A percentile compares a stretch with the other conserved stretches of the same genome.
These are phyloP conservation scores for Scolecobasidium constrictum DNA, from an alignment of 2,329 filamentous ascomycete species.

Conservation along the genomic window DNA sequence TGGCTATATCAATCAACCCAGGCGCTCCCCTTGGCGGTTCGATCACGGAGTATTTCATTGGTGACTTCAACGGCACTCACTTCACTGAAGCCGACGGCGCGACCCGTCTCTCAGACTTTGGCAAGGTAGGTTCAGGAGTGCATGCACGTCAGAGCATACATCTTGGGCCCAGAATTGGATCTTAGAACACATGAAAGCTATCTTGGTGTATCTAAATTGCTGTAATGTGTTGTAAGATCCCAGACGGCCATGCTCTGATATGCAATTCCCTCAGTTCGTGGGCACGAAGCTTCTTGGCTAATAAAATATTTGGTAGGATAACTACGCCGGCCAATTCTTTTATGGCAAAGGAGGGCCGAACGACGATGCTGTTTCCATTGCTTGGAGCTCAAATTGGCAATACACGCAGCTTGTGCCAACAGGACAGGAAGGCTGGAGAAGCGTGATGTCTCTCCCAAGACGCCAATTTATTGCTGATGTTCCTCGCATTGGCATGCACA, in stretches of 20 bases:
- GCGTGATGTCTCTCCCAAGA: conserved; percentile 42
- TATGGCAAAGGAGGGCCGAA: conserved; percentile 28
- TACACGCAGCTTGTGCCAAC: conserved; percentile 46
- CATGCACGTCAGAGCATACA: too few relatives aligned
- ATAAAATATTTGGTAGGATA: conserved; percentile 32
- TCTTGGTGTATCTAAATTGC: too few relatives aligned
- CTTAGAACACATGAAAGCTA: too few relatives aligned
- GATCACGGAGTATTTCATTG: conserved; percentile 45
- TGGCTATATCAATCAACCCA: conserved; percentile 46
- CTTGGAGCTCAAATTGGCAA: conserved; percentile 51
- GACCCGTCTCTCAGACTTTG: conserved; percentile 35
- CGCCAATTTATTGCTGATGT: conserved; percentile 41
- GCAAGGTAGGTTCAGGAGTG: conserved; percentile 23
- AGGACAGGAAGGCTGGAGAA: conserved; percentile 43
- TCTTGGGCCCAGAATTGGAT: too few relatives aligned
- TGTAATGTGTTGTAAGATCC: too few relatives aligned
- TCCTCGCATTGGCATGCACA: conserved; percentile 39
- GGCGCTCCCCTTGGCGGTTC: conserved; percentile 47
- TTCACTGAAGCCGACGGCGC: conserved; percentile 37
- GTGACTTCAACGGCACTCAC: conserved; percentile 54
- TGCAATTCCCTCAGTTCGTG: too few relatives aligned
- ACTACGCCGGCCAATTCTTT: conserved; percentile 49
- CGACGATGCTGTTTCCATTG: conserved; percentile 36
- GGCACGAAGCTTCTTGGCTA: too few relatives aligned
- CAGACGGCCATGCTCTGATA: too few relatives aligned